Evolutionary conservation across 2,329 filamentous ascomycete genomes (phyloP), one percentile per base, ranked within the genome.

Genomic region (Decorospora gaudefroyi): DNA sequence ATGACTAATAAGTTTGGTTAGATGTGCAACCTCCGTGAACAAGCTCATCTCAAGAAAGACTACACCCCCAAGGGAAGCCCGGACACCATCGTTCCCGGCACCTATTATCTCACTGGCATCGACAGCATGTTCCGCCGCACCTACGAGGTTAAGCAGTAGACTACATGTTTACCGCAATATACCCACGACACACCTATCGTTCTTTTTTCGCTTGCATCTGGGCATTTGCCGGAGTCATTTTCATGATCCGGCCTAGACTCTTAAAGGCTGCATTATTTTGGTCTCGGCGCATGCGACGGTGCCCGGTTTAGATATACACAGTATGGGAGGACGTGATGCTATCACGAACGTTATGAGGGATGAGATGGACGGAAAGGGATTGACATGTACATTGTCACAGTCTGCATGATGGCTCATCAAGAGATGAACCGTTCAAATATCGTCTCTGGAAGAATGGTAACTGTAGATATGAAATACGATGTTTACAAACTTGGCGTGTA

Each of bases 21-120:
- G 74, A 76, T 77, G 74, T 78, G 76, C 72, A 74, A 75, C 59
- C 69, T 78, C 41, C 72, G 76, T 42, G 74, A 77, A 68, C 68
- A 72, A 49, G 76, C 76, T 34, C 76, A 78, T 51, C 59, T 78
- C 44, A 70, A 78, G 71, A 76, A 75, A 67, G 67, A 72, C 59
- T 78, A 74, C 67, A 72, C 66, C 45, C 76, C 76, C 17, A 55
- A 62, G 38, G 76, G 76, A 48, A 70, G 61, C 49, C 55, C 65
- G 23, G 75, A 77, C 22, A 70, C 65, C 37, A 66, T 78, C 27
- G 62, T 73, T 48, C 70, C 74, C 3, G 75, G 74, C 37, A 77
- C 75, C 6, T 78, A 78, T 67, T 78, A 78, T 64, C 73, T 78
- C 42, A 75, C 74, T 41, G 62, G 69, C 45, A 68, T 78, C 34